Conservation (phyloP, 2,329 filamentous ascomycete genomes). For the Fulvia fulva region DNA sequence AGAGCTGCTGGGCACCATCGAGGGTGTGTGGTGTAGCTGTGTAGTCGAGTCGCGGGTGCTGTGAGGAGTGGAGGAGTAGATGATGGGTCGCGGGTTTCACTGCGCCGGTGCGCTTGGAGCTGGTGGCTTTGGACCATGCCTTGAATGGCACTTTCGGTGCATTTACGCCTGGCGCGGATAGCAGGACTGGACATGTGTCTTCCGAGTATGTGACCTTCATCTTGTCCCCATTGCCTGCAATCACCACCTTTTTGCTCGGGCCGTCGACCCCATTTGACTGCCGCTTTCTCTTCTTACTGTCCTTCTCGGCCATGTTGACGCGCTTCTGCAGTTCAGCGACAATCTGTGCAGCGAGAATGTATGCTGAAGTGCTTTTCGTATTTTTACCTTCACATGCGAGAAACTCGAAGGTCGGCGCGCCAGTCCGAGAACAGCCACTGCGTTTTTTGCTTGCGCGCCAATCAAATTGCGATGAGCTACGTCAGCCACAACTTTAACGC, state of each 20-base stretch:
- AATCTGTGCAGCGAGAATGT: not conserved
- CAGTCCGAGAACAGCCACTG: too few species aligned
- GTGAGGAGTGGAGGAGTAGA: constrained; percentile 57
- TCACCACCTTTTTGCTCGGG: constrained; percentile 38
- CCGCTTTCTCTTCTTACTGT: constrained; percentile 50
- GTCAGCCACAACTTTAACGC: not conserved
- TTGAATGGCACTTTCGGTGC: constrained; percentile 44
- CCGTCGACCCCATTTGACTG: constrained; percentile 41
- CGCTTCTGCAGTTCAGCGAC: not conserved
- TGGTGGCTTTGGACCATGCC: constrained; percentile 41
- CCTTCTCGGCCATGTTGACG: constrained; percentile 33
- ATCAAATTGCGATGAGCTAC: not conserved
- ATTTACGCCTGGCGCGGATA: constrained; percentile 41
- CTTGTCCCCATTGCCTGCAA: constrained; percentile 15
- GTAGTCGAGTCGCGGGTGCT: constrained; percentile 59
- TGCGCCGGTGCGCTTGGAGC: constrained; percentile 25
- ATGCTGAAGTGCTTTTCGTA: too few species aligned
- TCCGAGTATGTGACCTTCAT: constrained; percentile 29
- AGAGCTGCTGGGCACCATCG: constrained; percentile 43
- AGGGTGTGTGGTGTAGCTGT: constrained; percentile 38
- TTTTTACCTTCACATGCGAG: not conserved
- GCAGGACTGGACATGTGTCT: constrained; percentile 26
- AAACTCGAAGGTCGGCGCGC: not conserved
- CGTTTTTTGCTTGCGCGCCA: not conserved
- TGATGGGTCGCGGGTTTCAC: constrained; percentile 43